These are phyloP conservation scores for Neonectria sp. DNA, from an alignment of 2,329 filamentous ascomycete genomes.

Conservation along the genomic window DNA sequence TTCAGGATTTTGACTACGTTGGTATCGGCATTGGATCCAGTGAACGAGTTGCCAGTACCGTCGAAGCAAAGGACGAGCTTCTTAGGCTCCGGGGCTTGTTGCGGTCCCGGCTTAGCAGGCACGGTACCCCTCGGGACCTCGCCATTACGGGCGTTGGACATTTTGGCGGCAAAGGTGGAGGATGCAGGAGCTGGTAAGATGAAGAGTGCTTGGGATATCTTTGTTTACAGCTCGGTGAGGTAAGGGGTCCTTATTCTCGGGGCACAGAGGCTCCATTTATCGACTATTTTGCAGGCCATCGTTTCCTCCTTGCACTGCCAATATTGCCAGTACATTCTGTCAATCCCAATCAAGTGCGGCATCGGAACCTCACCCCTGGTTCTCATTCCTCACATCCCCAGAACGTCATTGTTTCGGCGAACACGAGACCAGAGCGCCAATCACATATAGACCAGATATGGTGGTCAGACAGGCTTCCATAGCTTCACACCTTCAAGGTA, in stretches of 20 bases:
- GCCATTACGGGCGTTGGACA: conserved; percentile 6
- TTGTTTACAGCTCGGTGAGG: background rate
- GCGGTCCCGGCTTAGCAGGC: background rate
- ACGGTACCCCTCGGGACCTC: background rate
- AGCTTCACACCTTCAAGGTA: background rate
- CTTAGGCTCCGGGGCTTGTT: conserved; percentile 45
- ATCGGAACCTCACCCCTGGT: background rate
- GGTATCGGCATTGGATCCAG: conserved; percentile 63
- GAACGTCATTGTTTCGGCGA: background rate
- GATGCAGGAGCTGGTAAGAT: background rate
- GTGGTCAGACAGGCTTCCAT: background rate
- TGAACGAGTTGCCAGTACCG: conserved; percentile 64
- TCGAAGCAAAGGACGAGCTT: conserved; percentile 66
- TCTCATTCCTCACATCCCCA: background rate
- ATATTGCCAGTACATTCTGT: background rate
- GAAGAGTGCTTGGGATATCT: background rate
- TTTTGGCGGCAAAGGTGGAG: background rate
- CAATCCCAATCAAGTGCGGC: background rate
- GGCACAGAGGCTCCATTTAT: conserved; percentile 6
- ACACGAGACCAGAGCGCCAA: background rate
- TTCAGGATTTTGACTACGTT: conserved; percentile 68
- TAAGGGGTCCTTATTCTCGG: background rate
- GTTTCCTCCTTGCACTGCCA: background rate
- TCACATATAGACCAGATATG: background rate
- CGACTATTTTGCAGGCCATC: background rate